A percentile compares a stretch with the other conserved stretches of the same genome.
Evolutionary conservation across 2,329 filamentous ascomycete genomes (phyloP).

Genomic region (Paradendryphiella salina): DNA sequence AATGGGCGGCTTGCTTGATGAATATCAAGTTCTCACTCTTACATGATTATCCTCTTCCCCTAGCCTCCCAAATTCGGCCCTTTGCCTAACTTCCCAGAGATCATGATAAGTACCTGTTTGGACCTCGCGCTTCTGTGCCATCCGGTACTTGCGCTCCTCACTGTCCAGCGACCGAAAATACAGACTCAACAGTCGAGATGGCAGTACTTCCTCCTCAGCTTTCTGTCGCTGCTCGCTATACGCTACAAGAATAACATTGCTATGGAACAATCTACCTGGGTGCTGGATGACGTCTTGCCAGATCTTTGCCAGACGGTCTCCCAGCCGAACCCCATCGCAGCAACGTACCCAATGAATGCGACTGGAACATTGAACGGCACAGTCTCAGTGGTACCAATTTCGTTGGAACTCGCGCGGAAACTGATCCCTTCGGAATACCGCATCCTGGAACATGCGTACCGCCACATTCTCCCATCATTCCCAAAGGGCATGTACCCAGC

Average conservation of each 20-base stretch:
- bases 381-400: constrained; percentile 57
- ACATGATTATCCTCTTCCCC: constrained; percentile 6
- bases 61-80: constrained; percentile 1
- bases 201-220: constrained; percentile 36
- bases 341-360: constrained; percentile 52
- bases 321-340: constrained; percentile 55
- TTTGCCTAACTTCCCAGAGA: constrained; percentile 5
- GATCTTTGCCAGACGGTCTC: constrained; percentile 33
- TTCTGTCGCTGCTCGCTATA: constrained; percentile 31
- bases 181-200: constrained; percentile 24
- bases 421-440: constrained; percentile 55
- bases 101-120: constrained; percentile 34
- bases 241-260: constrained; percentile 28
- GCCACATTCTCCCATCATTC: constrained; percentile 54
- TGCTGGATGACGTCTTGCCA: neutral
- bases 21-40: constrained; percentile 1
- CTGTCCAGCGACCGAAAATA: constrained; percentile 34
- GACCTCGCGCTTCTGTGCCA: constrained; percentile 41
- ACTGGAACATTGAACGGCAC: constrained; percentile 61
- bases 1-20: neutral
- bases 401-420: constrained; percentile 51
- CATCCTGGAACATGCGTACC: constrained; percentile 57
- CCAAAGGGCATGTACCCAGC: constrained; percentile 59
- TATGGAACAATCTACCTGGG: constrained; percentile 8
- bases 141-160: constrained; percentile 37